Evolutionary conservation across 78 protist genomes (phyloP).

Genomic region (Polysphondylium violaceum): DNA sequence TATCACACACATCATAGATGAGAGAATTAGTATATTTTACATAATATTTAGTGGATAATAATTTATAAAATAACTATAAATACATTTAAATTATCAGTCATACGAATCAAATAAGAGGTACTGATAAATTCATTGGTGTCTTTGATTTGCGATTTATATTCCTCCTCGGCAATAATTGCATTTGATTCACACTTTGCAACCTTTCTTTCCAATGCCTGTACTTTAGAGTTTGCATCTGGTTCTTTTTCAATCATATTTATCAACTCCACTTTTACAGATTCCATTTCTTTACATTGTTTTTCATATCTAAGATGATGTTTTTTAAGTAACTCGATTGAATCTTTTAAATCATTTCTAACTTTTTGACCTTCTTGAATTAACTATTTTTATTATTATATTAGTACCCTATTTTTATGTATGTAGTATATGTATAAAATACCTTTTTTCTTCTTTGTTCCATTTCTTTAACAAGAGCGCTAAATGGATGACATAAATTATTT

Average conservation of each 20-base stretch:
- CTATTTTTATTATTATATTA: neutral
- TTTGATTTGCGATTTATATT: slow-evolving; percentile 51
- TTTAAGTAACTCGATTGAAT: slow-evolving; percentile 19
- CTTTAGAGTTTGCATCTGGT: slow-evolving; percentile 19
- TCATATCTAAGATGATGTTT: slow-evolving; percentile 59
- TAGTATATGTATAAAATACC: neutral
- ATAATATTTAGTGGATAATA: neutral
- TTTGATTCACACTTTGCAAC: slow-evolving; percentile 30
- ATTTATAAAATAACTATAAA: no score
- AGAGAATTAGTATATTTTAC: no score
- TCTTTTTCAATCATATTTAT: slow-evolving; percentile 18
- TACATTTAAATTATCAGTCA: slow-evolving; percentile 56
- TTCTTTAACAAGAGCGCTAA: slow-evolving; percentile 50
- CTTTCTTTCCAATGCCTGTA: slow-evolving; percentile 33
- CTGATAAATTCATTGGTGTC: slow-evolving; percentile 40
- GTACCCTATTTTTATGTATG: neutral
- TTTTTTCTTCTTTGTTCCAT: slow-evolving; percentile 63
- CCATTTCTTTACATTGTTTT: slow-evolving; percentile 60
- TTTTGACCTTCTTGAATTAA: slow-evolving; percentile 60
- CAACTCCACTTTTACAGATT: slow-evolving; percentile 54
- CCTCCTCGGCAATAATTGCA: slow-evolving; percentile 53
- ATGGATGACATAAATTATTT: slow-evolving; percentile 65
- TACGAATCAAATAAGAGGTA: slow-evolving; percentile 19
- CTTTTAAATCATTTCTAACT: slow-evolving; percentile 51
- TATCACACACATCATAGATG: neutral